Conservation (phyloP, 2,329 filamentous ascomycete genomes). For the Phyllosticta citriasiana region DNA sequence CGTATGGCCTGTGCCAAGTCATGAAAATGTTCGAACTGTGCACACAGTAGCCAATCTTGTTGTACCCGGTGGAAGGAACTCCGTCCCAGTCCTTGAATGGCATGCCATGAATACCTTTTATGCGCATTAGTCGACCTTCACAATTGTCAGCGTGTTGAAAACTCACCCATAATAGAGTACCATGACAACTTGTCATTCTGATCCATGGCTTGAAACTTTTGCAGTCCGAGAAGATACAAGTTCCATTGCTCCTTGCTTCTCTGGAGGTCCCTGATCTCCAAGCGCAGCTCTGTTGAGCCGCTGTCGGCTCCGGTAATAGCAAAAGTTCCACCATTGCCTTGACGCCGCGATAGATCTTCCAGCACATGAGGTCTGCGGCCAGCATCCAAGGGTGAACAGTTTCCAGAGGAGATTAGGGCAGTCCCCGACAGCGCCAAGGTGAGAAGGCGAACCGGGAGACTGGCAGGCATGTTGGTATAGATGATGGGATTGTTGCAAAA, state of each 20-base stretch:
- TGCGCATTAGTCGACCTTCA: neutral
- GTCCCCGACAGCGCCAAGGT: constrained; percentile 6
- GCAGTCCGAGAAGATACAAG: constrained; percentile 65
- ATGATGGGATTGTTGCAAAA: neutral
- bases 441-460: neutral
- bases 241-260: constrained; percentile 59
- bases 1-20: constrained; percentile 75
- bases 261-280: constrained; percentile 58
- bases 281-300: constrained; percentile 35
- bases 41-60: constrained; percentile 61
- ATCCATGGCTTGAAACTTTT: constrained; percentile 58
- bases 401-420: neutral
- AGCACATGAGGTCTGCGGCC: neutral
- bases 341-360: neutral
- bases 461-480: neutral
- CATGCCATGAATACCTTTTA: constrained; percentile 66
- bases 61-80: constrained; percentile 39
- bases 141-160: neutral
- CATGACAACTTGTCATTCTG: constrained; percentile 59
- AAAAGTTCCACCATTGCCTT: constrained; percentile 1
- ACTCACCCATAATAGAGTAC: constrained; percentile 65
- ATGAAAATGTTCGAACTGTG: constrained; percentile 69
- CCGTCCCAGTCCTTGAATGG: constrained; percentile 53
- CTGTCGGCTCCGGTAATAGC: constrained; percentile 15
- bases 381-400: neutral